These are phyloP conservation scores for Pyricularia sp. DNA, from an alignment of 2,329 filamentous ascomycete species.

Conservation along the genomic window DNA sequence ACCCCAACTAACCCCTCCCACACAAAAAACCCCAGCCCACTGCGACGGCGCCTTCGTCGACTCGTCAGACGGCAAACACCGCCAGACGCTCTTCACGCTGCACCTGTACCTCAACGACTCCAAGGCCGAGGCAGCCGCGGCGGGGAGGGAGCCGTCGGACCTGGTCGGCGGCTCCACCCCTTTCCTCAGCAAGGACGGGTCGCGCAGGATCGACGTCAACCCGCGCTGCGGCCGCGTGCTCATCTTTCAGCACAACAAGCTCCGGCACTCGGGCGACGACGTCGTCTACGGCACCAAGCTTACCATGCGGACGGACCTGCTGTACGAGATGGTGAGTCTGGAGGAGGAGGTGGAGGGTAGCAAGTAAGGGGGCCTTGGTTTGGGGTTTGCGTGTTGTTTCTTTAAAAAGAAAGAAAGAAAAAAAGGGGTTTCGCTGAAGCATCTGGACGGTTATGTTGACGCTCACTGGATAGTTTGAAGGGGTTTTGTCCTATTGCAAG, in stretches of 20 bases:
- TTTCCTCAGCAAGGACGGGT: conserved; percentile 35
- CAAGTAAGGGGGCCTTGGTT: neutral
- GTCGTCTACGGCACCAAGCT: conserved; percentile 45
- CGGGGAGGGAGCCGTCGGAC: conserved; percentile 21
- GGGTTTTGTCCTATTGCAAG: neutral
- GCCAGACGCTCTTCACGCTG: conserved; percentile 41
- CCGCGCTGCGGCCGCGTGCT: conserved; percentile 48
- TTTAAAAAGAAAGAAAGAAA: neutral
- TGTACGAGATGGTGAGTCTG: conserved; percentile 27
- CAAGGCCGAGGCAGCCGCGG: conserved; percentile 25
- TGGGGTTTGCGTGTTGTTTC: too few relatives aligned
- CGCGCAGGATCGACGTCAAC: conserved; percentile 39
- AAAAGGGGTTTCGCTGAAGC: neutral
- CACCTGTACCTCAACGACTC: conserved; percentile 47
- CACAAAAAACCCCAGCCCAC: conserved; percentile 38
- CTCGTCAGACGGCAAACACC: conserved; percentile 31
- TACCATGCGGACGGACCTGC: conserved; percentile 45
- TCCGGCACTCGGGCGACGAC: conserved; percentile 44
- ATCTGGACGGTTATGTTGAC: neutral
- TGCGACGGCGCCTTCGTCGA: conserved; percentile 57
- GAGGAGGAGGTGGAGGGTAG: neutral
- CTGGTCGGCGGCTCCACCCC: conserved; percentile 45
- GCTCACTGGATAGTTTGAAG: neutral
- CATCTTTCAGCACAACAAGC: conserved; percentile 45
- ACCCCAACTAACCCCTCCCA: neutral